Base-by-base conservation (phyloP, 495 filamentous ascomycete genomes). In the Jackrogersella minutella region DNA sequence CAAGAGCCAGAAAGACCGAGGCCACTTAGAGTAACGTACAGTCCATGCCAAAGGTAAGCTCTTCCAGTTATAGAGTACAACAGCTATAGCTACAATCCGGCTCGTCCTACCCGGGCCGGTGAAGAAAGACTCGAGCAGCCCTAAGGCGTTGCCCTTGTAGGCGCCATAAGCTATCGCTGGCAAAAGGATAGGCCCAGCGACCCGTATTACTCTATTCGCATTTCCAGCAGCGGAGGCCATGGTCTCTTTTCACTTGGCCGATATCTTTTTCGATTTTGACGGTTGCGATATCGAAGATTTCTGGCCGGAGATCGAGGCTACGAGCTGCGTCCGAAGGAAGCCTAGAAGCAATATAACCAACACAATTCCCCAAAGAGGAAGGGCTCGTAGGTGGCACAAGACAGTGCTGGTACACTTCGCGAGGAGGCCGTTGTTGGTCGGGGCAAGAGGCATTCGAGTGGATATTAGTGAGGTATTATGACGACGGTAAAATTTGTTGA, bases 21-120 rank as follows among this genome's bases (percentile, higher is more conserved):
- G n/a, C 22, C 11, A 41, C 17, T 14, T 40, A 8, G 28, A 43
- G 31, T 22, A 33, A 77, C 86, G 34, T 80, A 91, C 89, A 72
- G 91, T 90, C 91, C 91, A 93, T 10, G 85, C 82, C n/a, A 88
- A 75, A 0, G 91, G 91, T n/a, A 91, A 46, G 62, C 81, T 89
- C 81, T 93, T 93, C 80, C 88, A 78, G 70, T 92, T 91, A 9
- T 81, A 63, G 1, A 88, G 67, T 4, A 86, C 76, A 14, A 90
- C 77, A 4, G 85, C 14, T 3, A 88, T 54, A 19, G 82, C 78
- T 8, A 86, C 47, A 41, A 83, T 78, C 1, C 83, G 76, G 22
- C 76, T 80, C 0, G 75, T 81, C 31, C 79, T 77, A 1, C 82
- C 82, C 0, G 84, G 82, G 0, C 82, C 84, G 0, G 78, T 82